phyloP scores from a whole-genome alignment of 23 red algal species.

The Gracilaria domingensis region DNA sequence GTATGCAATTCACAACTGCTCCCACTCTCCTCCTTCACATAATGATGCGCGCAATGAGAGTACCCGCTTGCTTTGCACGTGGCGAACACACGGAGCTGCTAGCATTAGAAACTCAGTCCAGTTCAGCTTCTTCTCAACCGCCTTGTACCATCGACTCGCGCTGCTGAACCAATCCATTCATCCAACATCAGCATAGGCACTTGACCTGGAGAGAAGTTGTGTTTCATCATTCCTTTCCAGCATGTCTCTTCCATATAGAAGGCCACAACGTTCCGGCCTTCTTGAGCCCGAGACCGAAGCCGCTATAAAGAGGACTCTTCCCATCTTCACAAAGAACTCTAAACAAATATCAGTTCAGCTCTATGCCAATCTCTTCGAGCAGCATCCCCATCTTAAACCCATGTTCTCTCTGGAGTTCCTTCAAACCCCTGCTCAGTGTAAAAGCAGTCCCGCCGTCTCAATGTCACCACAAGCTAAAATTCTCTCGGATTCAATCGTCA shows the following conservation, averaged over 20 bases:
- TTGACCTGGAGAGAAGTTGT: too few relatives aligned
- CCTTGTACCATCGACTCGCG: too few relatives aligned
- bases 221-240: not conserved
- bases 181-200: not conserved
- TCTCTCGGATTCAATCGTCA: conserved; percentile 59
- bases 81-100: too few relatives aligned
- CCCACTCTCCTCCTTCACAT: too few relatives aligned
- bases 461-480: conserved; percentile 67
- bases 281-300: conserved; percentile 19
- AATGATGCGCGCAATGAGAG: too few relatives aligned
- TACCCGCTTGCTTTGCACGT: too few relatives aligned
- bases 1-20: too few relatives aligned
- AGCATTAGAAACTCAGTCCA: too few relatives aligned
- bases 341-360: conserved; percentile 40
- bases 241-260: conserved; percentile 6
- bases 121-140: too few relatives aligned
- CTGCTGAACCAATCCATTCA: too few relatives aligned
- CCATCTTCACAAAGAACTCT: conserved; percentile 40
- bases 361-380: conserved; percentile 44
- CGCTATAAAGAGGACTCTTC: conserved; percentile 43
- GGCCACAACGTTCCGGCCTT: not conserved
- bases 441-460: conserved; percentile 1
- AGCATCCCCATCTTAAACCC: conserved; percentile 27
- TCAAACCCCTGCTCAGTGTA: conserved; percentile 3
- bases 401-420: conserved; percentile 74